A percentile compares a stretch with the other conserved stretches of the same genome.
Evolutionary conservation across 306 rosid genomes (phyloP).

Genomic region (Hippophae rhamnoides): DNA sequence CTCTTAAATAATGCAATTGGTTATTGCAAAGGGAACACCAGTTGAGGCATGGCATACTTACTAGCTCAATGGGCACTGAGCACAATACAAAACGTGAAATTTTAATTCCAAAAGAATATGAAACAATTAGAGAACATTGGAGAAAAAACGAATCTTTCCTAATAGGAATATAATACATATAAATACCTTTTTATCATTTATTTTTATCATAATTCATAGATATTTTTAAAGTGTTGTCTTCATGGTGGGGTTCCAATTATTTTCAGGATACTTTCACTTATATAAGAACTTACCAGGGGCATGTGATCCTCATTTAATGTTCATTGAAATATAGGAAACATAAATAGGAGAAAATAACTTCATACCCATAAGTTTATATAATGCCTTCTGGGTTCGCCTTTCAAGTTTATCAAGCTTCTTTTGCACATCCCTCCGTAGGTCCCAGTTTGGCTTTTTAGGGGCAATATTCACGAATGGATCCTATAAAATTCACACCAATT

Average conservation of each 20-base stretch:
- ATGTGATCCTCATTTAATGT: background rate
- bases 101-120: background rate
- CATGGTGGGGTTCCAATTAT: too few species aligned
- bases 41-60: too few species aligned
- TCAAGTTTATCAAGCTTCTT: constrained; percentile 96
- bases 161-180: too few species aligned
- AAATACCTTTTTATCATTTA: background rate
- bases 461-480: constrained; percentile 93
- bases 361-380: constrained; percentile 71
- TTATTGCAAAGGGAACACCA: too few species aligned
- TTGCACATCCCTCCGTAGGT: constrained; percentile 85
- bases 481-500: constrained; percentile 19
- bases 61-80: too few species aligned
- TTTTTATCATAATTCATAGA: too few species aligned
- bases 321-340: background rate
- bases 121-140: background rate
- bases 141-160: background rate
- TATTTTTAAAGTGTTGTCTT: too few species aligned
- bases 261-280: too few species aligned
- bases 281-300: background rate
- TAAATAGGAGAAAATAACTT: background rate
- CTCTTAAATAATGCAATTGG: too few species aligned
- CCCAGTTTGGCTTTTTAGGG: constrained; percentile 98
- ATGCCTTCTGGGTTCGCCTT: constrained; percentile 75
- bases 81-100: background rate